These are phyloP conservation scores for Sporisorium exsertum DNA, from an alignment of 1,284 basidiomycete species.

Conservation along the genomic window DNA sequence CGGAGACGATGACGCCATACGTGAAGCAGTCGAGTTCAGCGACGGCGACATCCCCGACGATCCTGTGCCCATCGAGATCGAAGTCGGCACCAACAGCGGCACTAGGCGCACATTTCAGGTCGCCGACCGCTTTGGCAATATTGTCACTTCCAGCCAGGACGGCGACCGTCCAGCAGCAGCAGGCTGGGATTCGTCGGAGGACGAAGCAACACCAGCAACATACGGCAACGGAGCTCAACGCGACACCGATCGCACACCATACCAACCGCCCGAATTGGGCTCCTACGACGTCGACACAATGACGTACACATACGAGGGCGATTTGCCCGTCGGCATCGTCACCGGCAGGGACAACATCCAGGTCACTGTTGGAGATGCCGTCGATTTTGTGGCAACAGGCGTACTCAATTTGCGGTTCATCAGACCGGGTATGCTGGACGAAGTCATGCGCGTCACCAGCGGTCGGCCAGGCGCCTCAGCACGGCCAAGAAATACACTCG, in stretches of 20 bases:
- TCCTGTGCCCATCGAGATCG: slow-evolving; percentile 44
- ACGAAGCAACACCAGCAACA: not conserved
- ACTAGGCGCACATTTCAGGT: slow-evolving; percentile 34
- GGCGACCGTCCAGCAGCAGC: not conserved
- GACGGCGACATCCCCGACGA: slow-evolving; percentile 35
- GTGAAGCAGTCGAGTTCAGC: slow-evolving; percentile 22
- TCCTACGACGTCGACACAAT: slow-evolving; percentile 27
- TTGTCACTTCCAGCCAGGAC: slow-evolving; percentile 1
- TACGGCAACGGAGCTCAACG: not conserved
- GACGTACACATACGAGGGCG: slow-evolving; percentile 35
- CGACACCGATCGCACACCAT: slow-evolving; percentile 13
- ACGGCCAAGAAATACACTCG: not conserved
- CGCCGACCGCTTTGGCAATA: slow-evolving; percentile 43
- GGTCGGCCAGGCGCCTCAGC: not conserved
- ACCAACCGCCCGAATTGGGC: slow-evolving; percentile 21
- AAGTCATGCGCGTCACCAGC: slow-evolving; percentile 35
- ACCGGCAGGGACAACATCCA: slow-evolving; percentile 25
- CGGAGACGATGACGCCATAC: slow-evolving; percentile 36
- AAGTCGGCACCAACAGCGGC: slow-evolving; percentile 19
- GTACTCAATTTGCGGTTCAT: slow-evolving; percentile 34
- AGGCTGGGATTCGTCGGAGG: slow-evolving; percentile 26
- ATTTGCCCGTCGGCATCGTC: slow-evolving; percentile 24
- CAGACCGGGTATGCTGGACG: slow-evolving; percentile 26
- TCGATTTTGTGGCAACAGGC: slow-evolving; percentile 34
- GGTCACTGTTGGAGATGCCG: slow-evolving; percentile 22